Percentiles rank a stretch among this genome's conserved stretches.
Evolutionary conservation across 306 rosid genomes (phyloP).

Genomic region (Medicago lupulina): DNA sequence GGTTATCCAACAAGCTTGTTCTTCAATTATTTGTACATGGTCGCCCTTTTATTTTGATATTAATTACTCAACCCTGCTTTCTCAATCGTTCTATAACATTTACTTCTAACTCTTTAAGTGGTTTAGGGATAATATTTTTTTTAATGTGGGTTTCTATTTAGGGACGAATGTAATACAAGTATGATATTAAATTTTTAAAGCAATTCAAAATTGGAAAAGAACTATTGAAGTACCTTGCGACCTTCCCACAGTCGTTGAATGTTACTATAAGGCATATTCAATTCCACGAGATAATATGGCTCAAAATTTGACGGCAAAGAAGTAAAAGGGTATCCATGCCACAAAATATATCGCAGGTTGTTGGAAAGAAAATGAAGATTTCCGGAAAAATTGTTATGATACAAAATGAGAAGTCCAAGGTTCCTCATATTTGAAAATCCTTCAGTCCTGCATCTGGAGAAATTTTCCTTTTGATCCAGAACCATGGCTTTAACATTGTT

Average conservation of each 20-base stretch:
- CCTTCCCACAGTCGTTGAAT: constrained; percentile 27
- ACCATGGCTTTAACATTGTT: constrained; percentile 35
- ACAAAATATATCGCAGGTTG: background rate
- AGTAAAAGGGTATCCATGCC: constrained; percentile 37
- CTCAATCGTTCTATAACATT: too few relatives aligned
- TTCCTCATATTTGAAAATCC: background rate
- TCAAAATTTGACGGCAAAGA: constrained; percentile 28
- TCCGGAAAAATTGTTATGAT: constrained; percentile 8
- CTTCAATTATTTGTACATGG: too few relatives aligned
- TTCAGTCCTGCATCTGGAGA: background rate
- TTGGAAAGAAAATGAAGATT: background rate
- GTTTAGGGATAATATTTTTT: too few relatives aligned
- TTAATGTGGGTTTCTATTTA: too few relatives aligned
- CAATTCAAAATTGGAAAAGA: background rate
- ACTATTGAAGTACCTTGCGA: background rate
- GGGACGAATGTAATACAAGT: too few relatives aligned
- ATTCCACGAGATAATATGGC: background rate
- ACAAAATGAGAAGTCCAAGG: constrained; percentile 11
- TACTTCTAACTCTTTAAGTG: too few relatives aligned
- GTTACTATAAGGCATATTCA: constrained; percentile 9
- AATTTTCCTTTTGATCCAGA: background rate
- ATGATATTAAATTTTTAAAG: too few relatives aligned
- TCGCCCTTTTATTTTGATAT: too few relatives aligned
- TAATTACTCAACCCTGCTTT: too few relatives aligned
- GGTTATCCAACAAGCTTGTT: too few relatives aligned